Conservation (phyloP, 2,329 filamentous ascomycete species). For the Didymella sp. region DNA sequence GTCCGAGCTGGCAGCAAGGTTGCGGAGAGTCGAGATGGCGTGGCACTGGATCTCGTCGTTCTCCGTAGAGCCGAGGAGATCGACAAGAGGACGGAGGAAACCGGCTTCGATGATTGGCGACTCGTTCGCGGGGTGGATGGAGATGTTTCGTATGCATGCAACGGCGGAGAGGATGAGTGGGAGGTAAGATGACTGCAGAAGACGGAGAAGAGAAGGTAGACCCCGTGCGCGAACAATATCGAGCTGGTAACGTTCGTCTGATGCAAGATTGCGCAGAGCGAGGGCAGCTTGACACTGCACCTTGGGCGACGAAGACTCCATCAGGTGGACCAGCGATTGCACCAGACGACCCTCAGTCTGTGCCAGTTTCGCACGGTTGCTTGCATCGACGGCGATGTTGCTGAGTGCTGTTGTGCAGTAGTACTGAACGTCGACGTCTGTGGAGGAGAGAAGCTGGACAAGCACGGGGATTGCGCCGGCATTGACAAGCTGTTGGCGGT, state of each 20-base stretch:
- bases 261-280: constrained; percentile 91
- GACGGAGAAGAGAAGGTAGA: constrained; percentile 81
- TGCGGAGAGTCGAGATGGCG: constrained; percentile 94
- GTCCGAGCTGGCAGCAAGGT: constrained; percentile 94
- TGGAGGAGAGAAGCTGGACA: constrained; percentile 89
- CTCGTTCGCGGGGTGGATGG: constrained; percentile 96
- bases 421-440: constrained; percentile 97
- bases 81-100: constrained; percentile 91
- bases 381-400: constrained; percentile 95
- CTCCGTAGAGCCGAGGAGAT: constrained; percentile 91
- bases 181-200: constrained; percentile 93
- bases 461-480: constrained; percentile 97
- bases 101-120: constrained; percentile 98
- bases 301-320: constrained; percentile 92
- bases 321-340: constrained; percentile 90
- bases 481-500: constrained; percentile 95
- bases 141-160: constrained; percentile 98
- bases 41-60: constrained; percentile 99
- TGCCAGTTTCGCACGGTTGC: constrained; percentile 88
- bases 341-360: constrained; percentile 91
- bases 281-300: constrained; percentile 97
- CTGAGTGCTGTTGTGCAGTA: constrained; percentile 98
- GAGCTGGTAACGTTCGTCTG: constrained; percentile 97
- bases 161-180: constrained; percentile 96
- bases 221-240: constrained; percentile 93